Conservation (phyloP, 1,139 yeast genomes). For the Suhomyces bribrorum region DNA sequence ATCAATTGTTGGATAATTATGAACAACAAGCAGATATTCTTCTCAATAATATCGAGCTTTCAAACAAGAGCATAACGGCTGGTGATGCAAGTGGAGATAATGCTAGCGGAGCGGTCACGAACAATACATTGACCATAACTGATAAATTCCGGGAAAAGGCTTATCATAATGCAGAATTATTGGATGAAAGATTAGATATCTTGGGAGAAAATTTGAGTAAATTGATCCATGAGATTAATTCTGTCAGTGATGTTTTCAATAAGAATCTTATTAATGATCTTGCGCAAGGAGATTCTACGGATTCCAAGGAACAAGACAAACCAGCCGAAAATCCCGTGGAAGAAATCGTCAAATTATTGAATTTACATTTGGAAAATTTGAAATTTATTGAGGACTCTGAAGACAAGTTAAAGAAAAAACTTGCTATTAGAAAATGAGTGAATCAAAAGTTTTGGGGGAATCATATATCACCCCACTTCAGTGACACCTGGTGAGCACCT, state of each 20-base stretch:
- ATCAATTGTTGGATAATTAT: conserved; percentile 75
- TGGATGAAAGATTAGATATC: conserved; percentile 78
- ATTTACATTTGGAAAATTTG: conserved; percentile 85
- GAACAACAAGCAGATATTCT: conserved; percentile 79
- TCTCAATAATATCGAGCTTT: conserved; percentile 44
- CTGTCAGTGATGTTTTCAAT: conserved; percentile 80
- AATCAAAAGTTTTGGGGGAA: too few relatives aligned
- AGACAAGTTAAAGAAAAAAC: conserved; percentile 63
- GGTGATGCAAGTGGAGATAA: conserved; percentile 9
- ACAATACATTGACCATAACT: conserved; percentile 39
- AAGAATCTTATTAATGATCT: conserved; percentile 45
- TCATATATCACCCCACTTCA: too few relatives aligned
- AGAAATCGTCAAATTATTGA: conserved; percentile 76
- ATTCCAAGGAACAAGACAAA: conserved; percentile 8
- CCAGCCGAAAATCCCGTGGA: conserved; percentile 50
- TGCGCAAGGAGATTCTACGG: conserved; percentile 22
- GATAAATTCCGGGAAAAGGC: conserved; percentile 93
- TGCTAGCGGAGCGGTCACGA: conserved; percentile 7
- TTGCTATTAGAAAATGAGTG: conserved; percentile 30
- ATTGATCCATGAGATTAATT: conserved; percentile 81
- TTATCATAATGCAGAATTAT: conserved; percentile 79
- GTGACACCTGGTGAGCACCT: too few relatives aligned
- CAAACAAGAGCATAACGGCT: conserved; percentile 14
- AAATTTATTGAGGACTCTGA: conserved; percentile 84
- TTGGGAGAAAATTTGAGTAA: conserved; percentile 76